These are phyloP conservation scores for Typha latifolia DNA, from an alignment of 176 grass and related monocot species.

Conservation along the genomic window DNA sequence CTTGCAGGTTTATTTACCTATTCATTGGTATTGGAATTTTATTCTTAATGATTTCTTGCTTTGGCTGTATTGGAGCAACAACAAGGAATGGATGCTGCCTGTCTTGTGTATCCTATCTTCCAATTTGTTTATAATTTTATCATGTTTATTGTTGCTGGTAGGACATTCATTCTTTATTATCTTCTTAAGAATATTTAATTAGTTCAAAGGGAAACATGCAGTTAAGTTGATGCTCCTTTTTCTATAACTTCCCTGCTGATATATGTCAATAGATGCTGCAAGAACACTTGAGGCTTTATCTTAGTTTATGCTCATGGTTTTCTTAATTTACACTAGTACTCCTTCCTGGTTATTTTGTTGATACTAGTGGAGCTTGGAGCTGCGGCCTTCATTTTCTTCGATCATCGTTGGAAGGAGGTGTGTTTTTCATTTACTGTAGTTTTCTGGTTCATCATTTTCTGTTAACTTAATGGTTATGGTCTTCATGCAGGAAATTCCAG, in stretches of 20 bases:
- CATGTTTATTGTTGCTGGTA: neutral
- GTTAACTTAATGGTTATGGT: neutral
- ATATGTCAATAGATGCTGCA: neutral
- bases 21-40: constrained; percentile 64
- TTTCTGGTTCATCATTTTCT: constrained; percentile 7
- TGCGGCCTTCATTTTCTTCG: constrained; percentile 76
- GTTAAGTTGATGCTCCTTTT: neutral
- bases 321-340: constrained; percentile 76
- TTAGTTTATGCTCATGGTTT: constrained; percentile 16
- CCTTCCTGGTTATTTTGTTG: constrained; percentile 73
- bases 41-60: constrained; percentile 62
- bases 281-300: constrained; percentile 12
- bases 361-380: constrained; percentile 75
- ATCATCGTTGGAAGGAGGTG: constrained; percentile 72
- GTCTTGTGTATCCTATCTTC: constrained; percentile 61
- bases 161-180: too few relatives aligned
- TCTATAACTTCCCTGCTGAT: neutral
- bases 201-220: neutral
- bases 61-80: constrained; percentile 57
- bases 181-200: too few relatives aligned
- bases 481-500: constrained; percentile 49
- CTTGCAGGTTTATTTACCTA: constrained; percentile 64
- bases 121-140: neutral
- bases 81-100: constrained; percentile 68
- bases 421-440: constrained; percentile 12